phyloP scores from a whole-genome alignment of 2,329 filamentous ascomycete species.

The Laburnicola sp. region DNA sequence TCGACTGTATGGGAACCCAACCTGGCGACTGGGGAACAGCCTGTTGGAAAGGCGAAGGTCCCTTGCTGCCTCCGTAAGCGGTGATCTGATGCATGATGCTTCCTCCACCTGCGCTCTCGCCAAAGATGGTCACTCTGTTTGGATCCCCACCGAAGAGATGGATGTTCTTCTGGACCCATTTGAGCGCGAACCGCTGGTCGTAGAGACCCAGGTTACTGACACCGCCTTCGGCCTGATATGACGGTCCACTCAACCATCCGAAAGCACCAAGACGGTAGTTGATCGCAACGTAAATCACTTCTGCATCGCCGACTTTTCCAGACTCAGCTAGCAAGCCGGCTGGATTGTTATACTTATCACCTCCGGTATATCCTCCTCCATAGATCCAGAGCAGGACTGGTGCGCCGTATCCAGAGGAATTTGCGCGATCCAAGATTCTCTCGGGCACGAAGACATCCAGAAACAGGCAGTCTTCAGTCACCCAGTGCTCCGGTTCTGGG shows the following conservation, averaged over 20 bases:
- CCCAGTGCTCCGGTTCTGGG: constrained; percentile 28
- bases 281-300: constrained; percentile 50
- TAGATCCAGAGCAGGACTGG: constrained; percentile 57
- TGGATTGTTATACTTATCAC: constrained; percentile 48
- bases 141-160: constrained; percentile 46
- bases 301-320: constrained; percentile 44
- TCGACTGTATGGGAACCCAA: constrained; percentile 38
- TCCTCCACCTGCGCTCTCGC: constrained; percentile 45
- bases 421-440: constrained; percentile 39
- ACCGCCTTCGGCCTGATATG: constrained; percentile 40
- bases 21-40: constrained; percentile 47
- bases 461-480: constrained; percentile 54
- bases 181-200: constrained; percentile 46
- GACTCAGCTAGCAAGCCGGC: constrained; percentile 50
- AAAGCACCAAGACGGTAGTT: constrained; percentile 53
- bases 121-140: constrained; percentile 44
- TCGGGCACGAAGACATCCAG: constrained; percentile 53
- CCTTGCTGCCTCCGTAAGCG: constrained; percentile 45
- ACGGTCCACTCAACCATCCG: constrained; percentile 41
- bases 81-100: constrained; percentile 48
- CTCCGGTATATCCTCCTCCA: constrained; percentile 53
- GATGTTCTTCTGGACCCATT: constrained; percentile 48
- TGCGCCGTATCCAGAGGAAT: constrained; percentile 38
- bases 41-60: constrained; percentile 44
- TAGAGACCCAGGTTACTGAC: constrained; percentile 40